Percentiles rank a stretch among this genome's conserved stretches.
Evolutionary conservation across 805 yeast species (phyloP).

Genomic region (Isabelozyma gotoi): DNA sequence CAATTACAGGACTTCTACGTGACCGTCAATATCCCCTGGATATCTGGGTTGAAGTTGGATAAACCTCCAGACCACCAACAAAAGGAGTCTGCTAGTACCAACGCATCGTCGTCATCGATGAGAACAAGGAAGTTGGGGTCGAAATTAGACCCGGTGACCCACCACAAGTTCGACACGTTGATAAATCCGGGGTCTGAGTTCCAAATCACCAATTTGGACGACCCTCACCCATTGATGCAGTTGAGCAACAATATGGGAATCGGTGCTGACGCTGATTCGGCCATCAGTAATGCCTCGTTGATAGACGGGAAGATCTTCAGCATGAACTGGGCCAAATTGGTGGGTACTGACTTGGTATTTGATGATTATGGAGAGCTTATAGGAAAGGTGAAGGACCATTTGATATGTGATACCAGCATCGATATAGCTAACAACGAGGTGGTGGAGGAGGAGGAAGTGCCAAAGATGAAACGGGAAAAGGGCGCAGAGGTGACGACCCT

Average conservation of each 20-base stretch:
- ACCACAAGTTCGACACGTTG: constrained; percentile 14
- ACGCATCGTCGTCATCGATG: not conserved
- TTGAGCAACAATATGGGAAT: constrained; percentile 24
- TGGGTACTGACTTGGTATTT: constrained; percentile 66
- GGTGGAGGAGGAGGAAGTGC: constrained; percentile 9
- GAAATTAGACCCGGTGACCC: not conserved
- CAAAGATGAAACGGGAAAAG: constrained; percentile 4
- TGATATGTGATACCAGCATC: constrained; percentile 28
- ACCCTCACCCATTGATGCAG: constrained; percentile 34
- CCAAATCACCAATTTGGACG: constrained; percentile 35
- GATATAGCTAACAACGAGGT: constrained; percentile 12
- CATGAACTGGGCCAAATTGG: constrained; percentile 73
- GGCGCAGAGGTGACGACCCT: constrained; percentile 12
- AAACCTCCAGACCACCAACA: not conserved
- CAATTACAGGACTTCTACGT: constrained; percentile 31
- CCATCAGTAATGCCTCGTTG: constrained; percentile 27
- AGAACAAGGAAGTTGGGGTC: not conserved
- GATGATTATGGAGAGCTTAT: constrained; percentile 44
- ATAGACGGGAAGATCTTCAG: constrained; percentile 55
- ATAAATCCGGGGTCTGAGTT: constrained; percentile 42
- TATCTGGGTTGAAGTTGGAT: not conserved
- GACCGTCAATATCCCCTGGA: constrained; percentile 31
- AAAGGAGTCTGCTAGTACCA: not conserved
- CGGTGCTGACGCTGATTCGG: constrained; percentile 11
- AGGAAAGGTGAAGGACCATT: constrained; percentile 41